Conservation (phyloP, 495 filamentous ascomycete species). For the Tirmania nivea region DNA sequence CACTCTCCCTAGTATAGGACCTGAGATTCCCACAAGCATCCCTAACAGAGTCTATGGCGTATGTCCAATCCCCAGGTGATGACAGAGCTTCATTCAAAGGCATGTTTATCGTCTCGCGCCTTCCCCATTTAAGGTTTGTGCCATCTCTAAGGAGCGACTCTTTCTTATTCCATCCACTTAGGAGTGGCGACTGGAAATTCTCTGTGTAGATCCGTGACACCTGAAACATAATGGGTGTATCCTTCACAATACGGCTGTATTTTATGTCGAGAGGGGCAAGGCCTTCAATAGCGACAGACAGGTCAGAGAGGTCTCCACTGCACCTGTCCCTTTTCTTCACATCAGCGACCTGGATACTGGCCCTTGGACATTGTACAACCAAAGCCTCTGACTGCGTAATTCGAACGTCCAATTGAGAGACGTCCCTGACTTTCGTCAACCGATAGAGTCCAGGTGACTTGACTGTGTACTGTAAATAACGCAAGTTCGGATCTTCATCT, state of each 20-base stretch:
- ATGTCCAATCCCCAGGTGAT: constrained; percentile 57
- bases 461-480: constrained; percentile 38
- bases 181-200: constrained; percentile 53
- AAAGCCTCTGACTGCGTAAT: constrained; percentile 49
- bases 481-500: constrained; percentile 29
- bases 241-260: constrained; percentile 69
- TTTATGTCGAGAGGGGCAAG: constrained; percentile 81
- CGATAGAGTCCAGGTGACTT: constrained; percentile 74
- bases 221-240: constrained; percentile 49
- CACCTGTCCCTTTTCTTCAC: constrained; percentile 40
- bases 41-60: constrained; percentile 72
- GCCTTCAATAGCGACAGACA: constrained; percentile 61
- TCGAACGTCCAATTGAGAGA: constrained; percentile 81
- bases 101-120: constrained; percentile 47
- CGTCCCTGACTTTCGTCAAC: constrained; percentile 63
- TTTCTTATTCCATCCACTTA: constrained; percentile 26
- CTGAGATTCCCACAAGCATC: constrained; percentile 77
- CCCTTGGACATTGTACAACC: constrained; percentile 64
- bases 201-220: constrained; percentile 86
- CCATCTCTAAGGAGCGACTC: constrained; percentile 23
- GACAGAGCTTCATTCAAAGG: constrained; percentile 73
- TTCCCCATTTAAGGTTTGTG: constrained; percentile 51
- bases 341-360: constrained; percentile 39
- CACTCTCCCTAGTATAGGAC: constrained; percentile 46
- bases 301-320: constrained; percentile 63